These are phyloP conservation scores for Dissoconium aciculare DNA, from an alignment of 2,329 filamentous ascomycete genomes.

Conservation along the genomic window DNA sequence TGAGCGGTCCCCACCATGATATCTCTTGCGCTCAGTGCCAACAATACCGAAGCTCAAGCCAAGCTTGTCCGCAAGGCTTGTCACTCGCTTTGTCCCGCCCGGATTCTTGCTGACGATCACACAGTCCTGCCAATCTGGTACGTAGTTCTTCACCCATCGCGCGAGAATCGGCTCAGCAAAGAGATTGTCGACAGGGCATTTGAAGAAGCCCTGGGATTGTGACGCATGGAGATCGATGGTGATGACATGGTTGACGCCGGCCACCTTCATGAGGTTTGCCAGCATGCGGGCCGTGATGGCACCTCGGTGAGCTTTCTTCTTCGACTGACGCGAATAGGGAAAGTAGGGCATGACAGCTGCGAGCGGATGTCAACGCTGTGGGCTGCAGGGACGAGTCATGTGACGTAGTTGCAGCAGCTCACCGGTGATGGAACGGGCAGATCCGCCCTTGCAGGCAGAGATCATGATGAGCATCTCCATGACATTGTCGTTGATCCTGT, in stretches of 20 bases:
- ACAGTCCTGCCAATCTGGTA: constrained; percentile 73
- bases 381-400: neutral
- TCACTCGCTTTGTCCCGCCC: constrained; percentile 91
- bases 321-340: constrained; percentile 97
- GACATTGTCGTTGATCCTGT: constrained; percentile 85
- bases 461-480: constrained; percentile 99
- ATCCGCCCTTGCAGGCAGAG: constrained; percentile 93
- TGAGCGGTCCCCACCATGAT: constrained; percentile 18
- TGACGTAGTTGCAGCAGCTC: constrained; percentile 23
- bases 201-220: constrained; percentile 99
- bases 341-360: constrained; percentile 84
- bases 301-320: constrained; percentile 94
- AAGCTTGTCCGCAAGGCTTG: constrained; percentile 82
- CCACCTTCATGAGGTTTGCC: constrained; percentile 82
- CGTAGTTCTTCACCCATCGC: constrained; percentile 84
- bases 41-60: constrained; percentile 98
- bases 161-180: constrained; percentile 91
- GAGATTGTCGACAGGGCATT: constrained; percentile 91
- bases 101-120: constrained; percentile 98
- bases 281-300: constrained; percentile 96
- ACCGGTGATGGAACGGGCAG: constrained; percentile 94
- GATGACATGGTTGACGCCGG: constrained; percentile 92
- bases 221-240: constrained; percentile 82
- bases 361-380: neutral
- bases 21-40: constrained; percentile 56